Percentiles rank a stretch among this genome's conserved stretches.
Evolutionary conservation across 805 yeast genomes (phyloP).

Genomic region (Barnettozyma botsteinii): DNA sequence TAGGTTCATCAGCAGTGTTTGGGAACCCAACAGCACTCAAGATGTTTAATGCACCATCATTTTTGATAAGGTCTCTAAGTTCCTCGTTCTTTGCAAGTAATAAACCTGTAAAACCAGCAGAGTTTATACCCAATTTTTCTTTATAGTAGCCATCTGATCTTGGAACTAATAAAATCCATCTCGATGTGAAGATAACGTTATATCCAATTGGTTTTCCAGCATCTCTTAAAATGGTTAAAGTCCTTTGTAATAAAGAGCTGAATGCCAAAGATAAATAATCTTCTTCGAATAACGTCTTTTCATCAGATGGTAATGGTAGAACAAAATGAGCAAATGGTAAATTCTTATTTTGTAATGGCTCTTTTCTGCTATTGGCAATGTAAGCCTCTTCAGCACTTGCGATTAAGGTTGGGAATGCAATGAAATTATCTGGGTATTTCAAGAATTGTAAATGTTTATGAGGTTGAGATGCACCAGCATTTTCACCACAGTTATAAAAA

Average conservation of each 20-base stretch:
- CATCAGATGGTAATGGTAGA: constrained; percentile 48
- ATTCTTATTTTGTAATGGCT: constrained; percentile 56
- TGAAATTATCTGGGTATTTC: constrained; percentile 55
- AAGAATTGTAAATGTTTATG: constrained; percentile 91
- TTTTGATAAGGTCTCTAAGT: constrained; percentile 39
- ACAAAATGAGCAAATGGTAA: constrained; percentile 80
- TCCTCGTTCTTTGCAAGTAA: constrained; percentile 67
- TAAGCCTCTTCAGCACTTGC: constrained; percentile 41
- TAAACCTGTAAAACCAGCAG: constrained; percentile 78
- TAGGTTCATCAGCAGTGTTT: constrained; percentile 46
- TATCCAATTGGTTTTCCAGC: constrained; percentile 50
- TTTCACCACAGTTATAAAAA: constrained; percentile 83
- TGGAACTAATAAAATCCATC: constrained; percentile 86
- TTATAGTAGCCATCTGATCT: constrained; percentile 51
- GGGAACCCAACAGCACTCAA: constrained; percentile 64
- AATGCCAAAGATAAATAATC: constrained; percentile 64
- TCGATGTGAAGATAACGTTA: constrained; percentile 74
- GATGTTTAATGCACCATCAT: constrained; percentile 43
- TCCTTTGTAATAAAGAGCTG: constrained; percentile 65
- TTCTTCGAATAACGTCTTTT: constrained; percentile 36
- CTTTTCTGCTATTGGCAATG: constrained; percentile 47
- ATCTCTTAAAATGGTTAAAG: constrained; percentile 61
- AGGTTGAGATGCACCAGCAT: constrained; percentile 90
- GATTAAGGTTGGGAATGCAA: constrained; percentile 51
- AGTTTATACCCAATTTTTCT: constrained; percentile 52